Percentiles rank a stretch among this genome's conserved stretches.
Evolutionary conservation across 768 basidiomycete genomes (phyloP).

Genomic region (Suillus paluster): DNA sequence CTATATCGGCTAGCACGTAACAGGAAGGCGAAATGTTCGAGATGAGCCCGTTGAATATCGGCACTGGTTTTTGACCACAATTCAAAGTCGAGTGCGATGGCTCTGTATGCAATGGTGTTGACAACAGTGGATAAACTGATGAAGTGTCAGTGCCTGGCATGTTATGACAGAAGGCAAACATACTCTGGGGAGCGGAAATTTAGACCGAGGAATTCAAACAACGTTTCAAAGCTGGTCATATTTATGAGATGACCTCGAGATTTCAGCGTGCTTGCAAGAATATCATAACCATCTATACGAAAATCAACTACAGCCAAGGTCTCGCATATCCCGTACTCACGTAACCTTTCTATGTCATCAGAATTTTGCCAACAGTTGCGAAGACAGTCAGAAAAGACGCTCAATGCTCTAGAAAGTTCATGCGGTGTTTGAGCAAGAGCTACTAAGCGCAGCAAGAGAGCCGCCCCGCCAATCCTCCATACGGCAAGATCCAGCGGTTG

Average conservation of each 20-base stretch:
- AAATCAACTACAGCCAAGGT: constrained; percentile 14
- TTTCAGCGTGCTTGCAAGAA: constrained; percentile 74
- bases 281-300: constrained; percentile 80
- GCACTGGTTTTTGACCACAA: constrained; percentile 77
- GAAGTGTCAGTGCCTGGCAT: neutral
- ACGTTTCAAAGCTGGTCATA: constrained; percentile 75
- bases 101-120: constrained; percentile 80
- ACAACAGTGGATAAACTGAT: constrained; percentile 78
- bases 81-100: constrained; percentile 87
- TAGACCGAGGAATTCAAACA: constrained; percentile 87
- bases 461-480: constrained; percentile 85
- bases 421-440: constrained; percentile 80
- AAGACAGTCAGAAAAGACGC: constrained; percentile 76
- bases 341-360: constrained; percentile 90
- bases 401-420: constrained; percentile 73
- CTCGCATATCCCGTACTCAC: constrained; percentile 51
- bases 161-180: constrained; percentile 26
- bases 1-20: constrained; percentile 72
- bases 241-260: constrained; percentile 77
- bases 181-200: constrained; percentile 84
- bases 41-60: constrained; percentile 78
- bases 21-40: constrained; percentile 83
- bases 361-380: constrained; percentile 91
- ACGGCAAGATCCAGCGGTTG: constrained; percentile 73
- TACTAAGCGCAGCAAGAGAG: constrained; percentile 71